A percentile compares a stretch with the other conserved stretches of the same genome.
phyloP scores from a whole-genome alignment of 441 rosid genomes.

The Biscutella laevigata region DNA sequence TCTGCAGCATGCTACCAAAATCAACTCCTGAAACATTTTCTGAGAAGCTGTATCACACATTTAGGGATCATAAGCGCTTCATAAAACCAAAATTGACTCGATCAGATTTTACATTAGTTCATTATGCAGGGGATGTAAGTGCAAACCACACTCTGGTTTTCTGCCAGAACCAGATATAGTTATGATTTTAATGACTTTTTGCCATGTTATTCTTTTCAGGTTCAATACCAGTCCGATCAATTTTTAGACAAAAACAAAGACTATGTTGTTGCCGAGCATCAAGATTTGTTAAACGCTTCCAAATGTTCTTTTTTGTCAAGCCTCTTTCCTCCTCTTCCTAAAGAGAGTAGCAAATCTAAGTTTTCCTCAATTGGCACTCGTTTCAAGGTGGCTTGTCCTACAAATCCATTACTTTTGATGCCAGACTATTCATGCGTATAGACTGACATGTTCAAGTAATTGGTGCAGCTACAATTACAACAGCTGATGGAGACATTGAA shows the following conservation, averaged over 20 bases:
- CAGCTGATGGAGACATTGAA: constrained; percentile 80
- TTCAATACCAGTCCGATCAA: constrained; percentile 58
- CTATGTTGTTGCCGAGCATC: constrained; percentile 71
- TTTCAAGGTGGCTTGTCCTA: constrained; percentile 48
- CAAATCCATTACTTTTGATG: neutral
- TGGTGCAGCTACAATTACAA: constrained; percentile 78
- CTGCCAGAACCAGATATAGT: neutral
- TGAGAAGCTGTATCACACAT: constrained; percentile 64
- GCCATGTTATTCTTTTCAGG: constrained; percentile 39
- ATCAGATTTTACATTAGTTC: constrained; percentile 52
- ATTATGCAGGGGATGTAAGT: constrained; percentile 74
- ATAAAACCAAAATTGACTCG: constrained; percentile 58
- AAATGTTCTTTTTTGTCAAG: constrained; percentile 50
- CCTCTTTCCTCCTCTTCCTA: constrained; percentile 51
- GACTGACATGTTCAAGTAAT: constrained; percentile 25
- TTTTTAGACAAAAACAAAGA: constrained; percentile 78
- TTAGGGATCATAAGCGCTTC: constrained; percentile 57
- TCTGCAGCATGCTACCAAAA: constrained; percentile 64
- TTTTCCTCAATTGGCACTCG: constrained; percentile 68
- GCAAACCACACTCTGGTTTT: constrained; percentile 12
- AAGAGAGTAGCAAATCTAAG: constrained; percentile 54
- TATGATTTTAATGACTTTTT: constrained; percentile 11
- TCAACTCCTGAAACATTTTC: constrained; percentile 66
- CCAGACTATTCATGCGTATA: constrained; percentile 19
- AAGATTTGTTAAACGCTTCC: constrained; percentile 57